Percentiles rank a stretch among this genome's conserved stretches.
Conservation (phyloP, 2,329 filamentous ascomycete genomes). For the Ascochyta rabiei region DNA sequence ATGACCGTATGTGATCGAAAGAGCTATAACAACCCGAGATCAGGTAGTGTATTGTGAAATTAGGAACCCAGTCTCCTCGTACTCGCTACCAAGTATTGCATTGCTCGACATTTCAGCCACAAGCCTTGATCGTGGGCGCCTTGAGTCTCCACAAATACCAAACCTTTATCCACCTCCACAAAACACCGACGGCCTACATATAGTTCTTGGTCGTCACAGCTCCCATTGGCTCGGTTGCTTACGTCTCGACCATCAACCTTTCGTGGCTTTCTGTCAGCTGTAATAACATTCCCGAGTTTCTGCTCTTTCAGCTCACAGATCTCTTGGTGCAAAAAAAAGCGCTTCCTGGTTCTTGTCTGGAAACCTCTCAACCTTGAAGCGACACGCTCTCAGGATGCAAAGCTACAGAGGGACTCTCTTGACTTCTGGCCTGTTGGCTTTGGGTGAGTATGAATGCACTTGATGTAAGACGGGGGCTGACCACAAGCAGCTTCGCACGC, state of each 20-base stretch:
- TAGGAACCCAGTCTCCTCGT: not conserved
- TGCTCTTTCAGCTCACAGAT: slow-evolving; percentile 7
- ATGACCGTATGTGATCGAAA: slow-evolving; percentile 27
- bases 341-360: not conserved
- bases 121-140: not conserved
- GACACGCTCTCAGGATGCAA: slow-evolving; percentile 18
- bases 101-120: not conserved
- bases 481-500: slow-evolving; percentile 29
- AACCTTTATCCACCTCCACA: slow-evolving; percentile 19
- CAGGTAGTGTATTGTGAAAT: slow-evolving; percentile 8
- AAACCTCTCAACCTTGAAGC: not conserved
- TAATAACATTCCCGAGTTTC: slow-evolving; percentile 14
- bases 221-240: slow-evolving; percentile 13
- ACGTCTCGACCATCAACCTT: slow-evolving; percentile 1
- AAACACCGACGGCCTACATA: slow-evolving; percentile 9
- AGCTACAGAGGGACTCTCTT: slow-evolving; percentile 17
- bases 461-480: slow-evolving; percentile 19
- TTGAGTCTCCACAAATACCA: slow-evolving; percentile 16
- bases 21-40: slow-evolving; percentile 1
- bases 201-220: not conserved
- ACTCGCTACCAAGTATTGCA: not conserved
- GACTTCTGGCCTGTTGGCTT: slow-evolving; percentile 30
- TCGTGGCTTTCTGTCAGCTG: slow-evolving; percentile 8
- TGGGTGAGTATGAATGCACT: slow-evolving; percentile 27
- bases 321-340: not conserved